Evolutionary conservation across 345 rosid species (phyloP), one percentile per base, ranked within the genome.

Genomic region (Eucalyptus fibrosa): DNA sequence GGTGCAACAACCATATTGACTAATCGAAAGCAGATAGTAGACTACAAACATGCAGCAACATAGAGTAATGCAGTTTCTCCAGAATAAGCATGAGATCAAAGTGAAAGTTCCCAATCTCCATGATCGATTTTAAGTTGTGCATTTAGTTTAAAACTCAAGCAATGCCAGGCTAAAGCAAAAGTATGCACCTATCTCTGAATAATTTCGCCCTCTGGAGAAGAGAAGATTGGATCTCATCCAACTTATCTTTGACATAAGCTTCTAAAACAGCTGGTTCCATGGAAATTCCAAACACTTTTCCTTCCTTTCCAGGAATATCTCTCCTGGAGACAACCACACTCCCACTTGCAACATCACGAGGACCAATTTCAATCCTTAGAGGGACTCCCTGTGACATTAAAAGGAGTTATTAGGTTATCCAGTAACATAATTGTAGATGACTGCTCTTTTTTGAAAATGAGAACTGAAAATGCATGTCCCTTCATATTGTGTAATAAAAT

Each of bases 341-440:
- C 88, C 93, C 93, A 89, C 95, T 97, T 30, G 97, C 93, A 89
- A 96, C 99, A 92, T 97, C 99, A 18, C 97, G 96, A 65, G 98
- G 99, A 92, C 99, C 98, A 89, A 98, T 96, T 93, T 98, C 99
- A 90, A 98, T 95, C 92, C 99, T 93, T 65, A 97, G 55, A 88
- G 99, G 99, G 34, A 96, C 93, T 65, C 99, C 99, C 98, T 97
- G 82, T 44, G 87, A 86, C 59, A 91, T 19, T 32, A 77, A 69
- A 4, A 77, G 83, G 16, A 77, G 16, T 77, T 77, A 77, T 77
- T 77, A 77, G 47, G 14, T 77, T 77, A 77, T 77, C 81, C 83
- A 37, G 47, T 21, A 37, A 77, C 83, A 77, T 47, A 19, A 77
- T 77, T 19, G 83, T 77, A 11, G 30, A 77, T 11, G 83, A 40